Evolutionary conservation across 2,329 filamentous ascomycete genomes (phyloP).

Genomic region (Ceratocystiopsis minuta): DNA sequence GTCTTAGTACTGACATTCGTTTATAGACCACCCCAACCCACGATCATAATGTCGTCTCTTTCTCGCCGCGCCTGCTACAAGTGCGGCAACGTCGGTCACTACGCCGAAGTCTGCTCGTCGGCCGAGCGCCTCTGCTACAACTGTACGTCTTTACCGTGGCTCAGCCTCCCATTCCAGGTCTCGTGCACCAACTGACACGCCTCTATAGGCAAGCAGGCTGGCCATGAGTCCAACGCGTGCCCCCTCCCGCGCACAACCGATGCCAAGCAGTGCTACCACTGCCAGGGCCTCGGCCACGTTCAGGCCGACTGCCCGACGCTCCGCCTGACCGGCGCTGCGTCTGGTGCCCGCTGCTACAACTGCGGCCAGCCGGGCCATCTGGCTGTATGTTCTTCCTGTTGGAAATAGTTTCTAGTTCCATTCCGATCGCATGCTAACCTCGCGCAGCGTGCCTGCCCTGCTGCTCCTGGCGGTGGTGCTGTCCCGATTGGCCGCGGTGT

Average conservation of each 20-base stretch:
- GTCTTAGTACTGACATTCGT: too few relatives aligned
- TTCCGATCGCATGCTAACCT: conserved; percentile 1
- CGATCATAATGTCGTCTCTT: conserved; percentile 51
- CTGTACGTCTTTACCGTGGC: conserved; percentile 56
- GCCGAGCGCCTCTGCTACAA: conserved; percentile 99
- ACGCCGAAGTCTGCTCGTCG: conserved; percentile 85
- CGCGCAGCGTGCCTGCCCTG: conserved; percentile 60
- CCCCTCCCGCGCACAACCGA: conserved; percentile 92
- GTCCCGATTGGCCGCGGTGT: conserved; percentile 42
- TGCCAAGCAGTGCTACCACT: conserved; percentile 99
- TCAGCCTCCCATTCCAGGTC: too few relatives aligned
- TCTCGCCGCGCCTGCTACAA: conserved; percentile 73
- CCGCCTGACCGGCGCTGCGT: conserved; percentile 66
- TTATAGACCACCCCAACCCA: conserved; percentile 10
- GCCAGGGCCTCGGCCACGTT: conserved; percentile 93
- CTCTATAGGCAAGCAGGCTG: conserved; percentile 57
- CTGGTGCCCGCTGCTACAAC: conserved; percentile 85
- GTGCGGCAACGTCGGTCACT: conserved; percentile 68
- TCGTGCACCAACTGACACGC: conserved; percentile 9
- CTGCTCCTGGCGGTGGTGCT: conserved; percentile 24
- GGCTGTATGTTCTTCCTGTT: conserved; percentile 40
- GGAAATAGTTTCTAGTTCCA: too few relatives aligned
- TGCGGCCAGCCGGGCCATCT: conserved; percentile 87
- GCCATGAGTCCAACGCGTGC: conserved; percentile 95
- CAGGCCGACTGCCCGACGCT: conserved; percentile 98